Evolutionary conservation across 129 eudicot species (phyloP).

Genomic region (Deinandra increscens): DNA sequence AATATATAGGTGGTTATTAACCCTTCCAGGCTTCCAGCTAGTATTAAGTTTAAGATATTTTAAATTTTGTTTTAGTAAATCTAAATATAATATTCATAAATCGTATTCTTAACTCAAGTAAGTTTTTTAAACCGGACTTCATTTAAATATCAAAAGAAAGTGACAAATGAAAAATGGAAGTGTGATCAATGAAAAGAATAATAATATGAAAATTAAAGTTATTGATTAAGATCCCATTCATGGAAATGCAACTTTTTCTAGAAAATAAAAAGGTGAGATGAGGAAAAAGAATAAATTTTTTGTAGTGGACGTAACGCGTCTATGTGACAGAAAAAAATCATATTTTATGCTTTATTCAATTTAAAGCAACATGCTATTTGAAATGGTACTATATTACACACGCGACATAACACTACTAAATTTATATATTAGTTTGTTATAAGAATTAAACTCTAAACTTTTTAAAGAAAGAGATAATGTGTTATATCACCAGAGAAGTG

Average conservation of each 20-base stretch:
- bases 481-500: too few relatives aligned
- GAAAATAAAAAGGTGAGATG: neutral
- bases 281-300: neutral
- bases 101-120: too few relatives aligned
- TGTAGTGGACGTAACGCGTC: neutral
- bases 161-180: neutral
- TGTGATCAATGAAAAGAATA: neutral
- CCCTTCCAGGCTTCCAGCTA: too few relatives aligned
- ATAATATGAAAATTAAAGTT: neutral
- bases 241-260: neutral
- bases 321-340: neutral
- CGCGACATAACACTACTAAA: too few relatives aligned
- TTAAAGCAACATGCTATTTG: neutral
- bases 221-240: constrained; percentile 6
- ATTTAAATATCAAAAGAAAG: neutral
- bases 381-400: neutral
- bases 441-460: too few relatives aligned
- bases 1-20: too few relatives aligned
- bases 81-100: too few relatives aligned
- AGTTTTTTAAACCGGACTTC: neutral
- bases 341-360: neutral
- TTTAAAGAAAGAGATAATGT: too few relatives aligned
- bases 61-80: too few relatives aligned
- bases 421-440: too few relatives aligned
- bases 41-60: too few relatives aligned